Conservation (phyloP, 2,329 filamentous ascomycete genomes). For the Colletotrichum scovillei region DNA sequence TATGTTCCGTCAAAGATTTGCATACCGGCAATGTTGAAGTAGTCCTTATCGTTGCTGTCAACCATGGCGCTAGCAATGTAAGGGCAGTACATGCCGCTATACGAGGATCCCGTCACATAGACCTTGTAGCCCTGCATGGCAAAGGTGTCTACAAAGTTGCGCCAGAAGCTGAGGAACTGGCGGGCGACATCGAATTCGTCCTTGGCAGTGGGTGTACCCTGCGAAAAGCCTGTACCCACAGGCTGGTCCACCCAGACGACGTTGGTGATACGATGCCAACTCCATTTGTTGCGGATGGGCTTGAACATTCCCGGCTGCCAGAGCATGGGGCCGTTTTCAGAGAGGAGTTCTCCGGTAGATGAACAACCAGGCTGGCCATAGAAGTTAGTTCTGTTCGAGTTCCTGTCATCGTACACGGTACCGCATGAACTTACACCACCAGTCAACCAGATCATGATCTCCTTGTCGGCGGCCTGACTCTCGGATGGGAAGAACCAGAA, state of each 20-base stretch:
- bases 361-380: conserved; percentile 62
- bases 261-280: conserved; percentile 82
- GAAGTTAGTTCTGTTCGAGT: background rate
- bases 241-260: conserved; percentile 82
- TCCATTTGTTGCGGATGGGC: conserved; percentile 74
- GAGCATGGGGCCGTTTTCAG: conserved; percentile 80
- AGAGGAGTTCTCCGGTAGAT: conserved; percentile 76
- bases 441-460: conserved; percentile 73
- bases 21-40: conserved; percentile 76
- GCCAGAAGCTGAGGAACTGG: conserved; percentile 84
- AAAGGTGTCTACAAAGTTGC: conserved; percentile 81
- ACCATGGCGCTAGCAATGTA: conserved; percentile 82
- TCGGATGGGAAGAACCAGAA: conserved; percentile 76
- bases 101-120: conserved; percentile 80
- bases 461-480: conserved; percentile 61
- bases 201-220: conserved; percentile 71
- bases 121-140: conserved; percentile 74
- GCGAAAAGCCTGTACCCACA: conserved; percentile 74
- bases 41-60: conserved; percentile 70
- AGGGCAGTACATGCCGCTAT: conserved; percentile 75
- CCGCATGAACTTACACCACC: conserved; percentile 54
- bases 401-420: too few relatives aligned
- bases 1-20: conserved; percentile 80
- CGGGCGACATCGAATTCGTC: conserved; percentile 74
- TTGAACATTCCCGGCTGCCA: conserved; percentile 78